Percentiles rank a stretch among this genome's conserved stretches.
Conservation (phyloP, 2,329 filamentous ascomycete species). For the Monilinia fructigena region DNA sequence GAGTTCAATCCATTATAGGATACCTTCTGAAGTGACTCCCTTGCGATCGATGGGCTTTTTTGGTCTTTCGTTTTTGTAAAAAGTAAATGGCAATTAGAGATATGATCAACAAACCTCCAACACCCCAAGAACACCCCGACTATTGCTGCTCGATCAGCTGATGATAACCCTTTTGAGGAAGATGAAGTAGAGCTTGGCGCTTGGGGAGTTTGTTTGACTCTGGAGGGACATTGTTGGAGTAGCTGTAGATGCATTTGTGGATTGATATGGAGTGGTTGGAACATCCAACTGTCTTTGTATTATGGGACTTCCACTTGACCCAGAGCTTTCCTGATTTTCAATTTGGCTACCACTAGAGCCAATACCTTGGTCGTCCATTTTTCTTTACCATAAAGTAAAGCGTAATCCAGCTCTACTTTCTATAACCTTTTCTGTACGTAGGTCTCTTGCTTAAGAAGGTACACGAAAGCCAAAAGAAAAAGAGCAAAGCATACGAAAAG, state of each 20-base stretch:
- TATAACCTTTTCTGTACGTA: background rate
- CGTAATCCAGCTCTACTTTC: background rate
- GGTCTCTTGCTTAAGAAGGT: slow-evolving; percentile 6
- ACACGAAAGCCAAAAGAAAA: background rate
- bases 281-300: background rate
- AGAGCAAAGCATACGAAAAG: background rate
- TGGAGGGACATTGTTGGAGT: slow-evolving; percentile 21
- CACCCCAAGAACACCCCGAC: slow-evolving; percentile 31
- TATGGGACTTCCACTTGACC: background rate
- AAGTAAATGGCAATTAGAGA: slow-evolving; percentile 27
- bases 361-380: slow-evolving; percentile 9
- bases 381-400: background rate
- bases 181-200: slow-evolving; percentile 23
- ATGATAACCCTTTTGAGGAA: slow-evolving; percentile 22
- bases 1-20: slow-evolving; percentile 31
- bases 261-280: slow-evolving; percentile 6
- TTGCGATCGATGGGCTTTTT: slow-evolving; percentile 16
- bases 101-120: slow-evolving; percentile 28
- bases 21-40: slow-evolving; percentile 22
- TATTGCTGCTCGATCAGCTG: slow-evolving; percentile 24
- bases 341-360: slow-evolving; percentile 5
- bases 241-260: slow-evolving; percentile 23
- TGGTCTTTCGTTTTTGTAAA: slow-evolving; percentile 27
- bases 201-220: slow-evolving; percentile 14
- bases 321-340: slow-evolving; percentile 1